Evolutionary conservation across 805 yeast species (phyloP).

Genomic region (Nakazawaea ernobii): DNA sequence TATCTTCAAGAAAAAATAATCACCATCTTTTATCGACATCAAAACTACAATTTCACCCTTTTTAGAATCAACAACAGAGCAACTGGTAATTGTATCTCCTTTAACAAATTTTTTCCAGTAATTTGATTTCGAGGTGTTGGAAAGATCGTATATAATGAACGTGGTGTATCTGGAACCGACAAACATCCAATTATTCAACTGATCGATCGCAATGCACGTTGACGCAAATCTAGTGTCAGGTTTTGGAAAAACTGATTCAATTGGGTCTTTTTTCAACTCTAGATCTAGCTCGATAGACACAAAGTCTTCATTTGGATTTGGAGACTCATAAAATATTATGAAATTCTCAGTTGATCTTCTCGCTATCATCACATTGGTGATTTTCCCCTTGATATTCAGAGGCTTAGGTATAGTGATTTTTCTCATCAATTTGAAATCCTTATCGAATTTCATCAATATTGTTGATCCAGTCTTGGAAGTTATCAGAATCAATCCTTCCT

Average conservation of each 20-base stretch:
- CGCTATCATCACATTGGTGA: conserved; percentile 42
- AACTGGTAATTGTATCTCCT: conserved; percentile 66
- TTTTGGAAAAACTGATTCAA: conserved; percentile 14
- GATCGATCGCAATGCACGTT: conserved; percentile 47
- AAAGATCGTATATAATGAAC: conserved; percentile 47
- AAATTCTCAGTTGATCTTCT: conserved; percentile 19
- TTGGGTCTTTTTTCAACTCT: conserved; percentile 13
- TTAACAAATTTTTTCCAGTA: conserved; percentile 44
- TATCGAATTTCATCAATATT: conserved; percentile 35
- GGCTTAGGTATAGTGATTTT: conserved; percentile 19
- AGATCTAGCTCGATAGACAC: conserved; percentile 34
- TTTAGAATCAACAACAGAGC: conserved; percentile 30
- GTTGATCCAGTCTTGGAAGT: conserved; percentile 35
- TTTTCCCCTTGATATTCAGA: conserved; percentile 27
- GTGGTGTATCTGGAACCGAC: conserved; percentile 74
- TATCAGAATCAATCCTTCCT: conserved; percentile 18
- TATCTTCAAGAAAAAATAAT: conserved; percentile 38
- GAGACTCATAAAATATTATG: conserved; percentile 54
- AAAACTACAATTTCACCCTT: conserved; percentile 22
- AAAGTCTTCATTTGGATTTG: conserved; percentile 56
- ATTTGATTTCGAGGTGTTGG: conserved; percentile 12
- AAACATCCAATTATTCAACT: conserved; percentile 34
- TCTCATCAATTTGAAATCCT: conserved; percentile 24
- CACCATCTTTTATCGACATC: conserved; percentile 64
- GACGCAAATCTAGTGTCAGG: conserved; percentile 41